These are phyloP conservation scores for Lumnitzera racemosa DNA, from an alignment of 345 rosid genomes.

Conservation along the genomic window DNA sequence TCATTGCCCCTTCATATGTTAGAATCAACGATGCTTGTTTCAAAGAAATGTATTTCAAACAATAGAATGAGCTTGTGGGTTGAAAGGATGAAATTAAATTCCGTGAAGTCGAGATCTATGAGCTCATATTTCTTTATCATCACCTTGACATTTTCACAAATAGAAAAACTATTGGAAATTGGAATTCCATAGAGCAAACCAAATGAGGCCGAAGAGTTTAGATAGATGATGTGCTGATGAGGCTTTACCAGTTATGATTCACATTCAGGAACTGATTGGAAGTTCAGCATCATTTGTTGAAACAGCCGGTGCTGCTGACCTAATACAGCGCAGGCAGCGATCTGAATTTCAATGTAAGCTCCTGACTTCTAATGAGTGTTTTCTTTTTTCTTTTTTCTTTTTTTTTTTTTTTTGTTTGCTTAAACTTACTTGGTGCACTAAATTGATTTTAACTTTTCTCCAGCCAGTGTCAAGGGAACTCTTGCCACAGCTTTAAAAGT, in stretches of 20 bases:
- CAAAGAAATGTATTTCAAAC: too few species aligned
- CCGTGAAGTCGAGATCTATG: constrained; percentile 3
- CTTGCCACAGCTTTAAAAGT: constrained; percentile 50
- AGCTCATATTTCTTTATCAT: too few species aligned
- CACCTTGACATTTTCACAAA: too few species aligned
- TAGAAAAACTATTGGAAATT: too few species aligned
- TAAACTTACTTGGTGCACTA: constrained; percentile 3
- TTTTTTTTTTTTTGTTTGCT: constrained; percentile 5
- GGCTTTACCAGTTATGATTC: constrained; percentile 49
- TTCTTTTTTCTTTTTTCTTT: too few species aligned
- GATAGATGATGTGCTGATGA: constrained; percentile 33
- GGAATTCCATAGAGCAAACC: too few species aligned
- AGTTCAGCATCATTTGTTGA: constrained; percentile 52
- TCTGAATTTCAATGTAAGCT: constrained; percentile 70
- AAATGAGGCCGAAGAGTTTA: too few species aligned
- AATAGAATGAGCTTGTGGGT: too few species aligned
- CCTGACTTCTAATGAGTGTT: too few species aligned
- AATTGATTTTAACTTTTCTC: constrained; percentile 10
- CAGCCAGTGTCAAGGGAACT: constrained; percentile 60
- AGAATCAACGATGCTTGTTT: too few species aligned
- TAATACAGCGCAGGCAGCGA: constrained; percentile 87
- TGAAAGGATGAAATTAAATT: not conserved
- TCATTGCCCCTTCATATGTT: too few species aligned
- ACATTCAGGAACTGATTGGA: constrained; percentile 55
- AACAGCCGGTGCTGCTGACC: constrained; percentile 72